Conservation (phyloP, 2,329 filamentous ascomycete species). For the Aureobasidium sp. region DNA sequence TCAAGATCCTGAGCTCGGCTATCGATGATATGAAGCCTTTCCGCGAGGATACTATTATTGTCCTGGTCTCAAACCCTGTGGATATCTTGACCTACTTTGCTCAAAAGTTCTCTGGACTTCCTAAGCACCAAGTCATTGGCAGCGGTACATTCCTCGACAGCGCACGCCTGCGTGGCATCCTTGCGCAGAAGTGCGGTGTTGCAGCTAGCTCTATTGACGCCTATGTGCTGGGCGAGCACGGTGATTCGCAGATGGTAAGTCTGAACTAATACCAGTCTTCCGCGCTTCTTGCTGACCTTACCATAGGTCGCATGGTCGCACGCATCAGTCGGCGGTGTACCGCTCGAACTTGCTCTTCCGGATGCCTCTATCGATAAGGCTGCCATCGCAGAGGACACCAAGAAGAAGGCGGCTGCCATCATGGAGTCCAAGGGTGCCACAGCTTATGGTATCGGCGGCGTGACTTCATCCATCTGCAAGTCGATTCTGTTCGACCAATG, state of each 20-base stretch:
- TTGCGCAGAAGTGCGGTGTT: conserved; percentile 33
- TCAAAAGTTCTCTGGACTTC: conserved; percentile 40
- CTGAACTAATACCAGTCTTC: background rate
- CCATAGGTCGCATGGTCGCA: conserved; percentile 37
- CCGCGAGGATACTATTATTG: conserved; percentile 38
- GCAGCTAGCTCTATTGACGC: conserved; percentile 34
- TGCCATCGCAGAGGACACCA: conserved; percentile 38
- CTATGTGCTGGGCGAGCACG: conserved; percentile 44
- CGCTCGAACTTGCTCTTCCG: conserved; percentile 27
- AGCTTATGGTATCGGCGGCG: conserved; percentile 43
- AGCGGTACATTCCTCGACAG: conserved; percentile 48
- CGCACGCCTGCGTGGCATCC: conserved; percentile 38
- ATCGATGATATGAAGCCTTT: conserved; percentile 44
- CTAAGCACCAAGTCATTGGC: conserved; percentile 43
- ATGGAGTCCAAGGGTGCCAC: conserved; percentile 44
- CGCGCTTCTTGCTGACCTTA: background rate
- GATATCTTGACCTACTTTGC: conserved; percentile 47
- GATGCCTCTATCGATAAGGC: conserved; percentile 25
- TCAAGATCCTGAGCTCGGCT: conserved; percentile 41
- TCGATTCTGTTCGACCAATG: conserved; percentile 43
- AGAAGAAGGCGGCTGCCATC: conserved; percentile 40
- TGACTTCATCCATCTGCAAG: conserved; percentile 42
- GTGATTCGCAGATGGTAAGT: conserved; percentile 38
- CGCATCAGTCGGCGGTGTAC: conserved; percentile 36
- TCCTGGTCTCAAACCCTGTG: conserved; percentile 49